phyloP scores from a whole-genome alignment of 2,329 filamentous ascomycete genomes.

The Fragosphaeria purpurea region DNA sequence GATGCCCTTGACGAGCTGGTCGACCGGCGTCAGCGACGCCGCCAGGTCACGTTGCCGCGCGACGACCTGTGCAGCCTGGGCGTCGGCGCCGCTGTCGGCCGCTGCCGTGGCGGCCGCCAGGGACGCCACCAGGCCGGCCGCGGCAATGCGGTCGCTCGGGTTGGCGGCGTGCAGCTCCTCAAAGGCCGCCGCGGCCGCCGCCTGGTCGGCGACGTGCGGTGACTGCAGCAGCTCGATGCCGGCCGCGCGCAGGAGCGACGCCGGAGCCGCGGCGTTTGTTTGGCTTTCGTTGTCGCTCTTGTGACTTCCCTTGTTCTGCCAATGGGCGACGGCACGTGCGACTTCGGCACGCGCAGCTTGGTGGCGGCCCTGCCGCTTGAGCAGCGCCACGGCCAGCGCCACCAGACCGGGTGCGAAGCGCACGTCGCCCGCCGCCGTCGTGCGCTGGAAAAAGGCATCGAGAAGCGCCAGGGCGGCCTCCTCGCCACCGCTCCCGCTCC shows the following conservation, averaged over 20 bases:
- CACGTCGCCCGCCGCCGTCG: slow-evolving; percentile 49
- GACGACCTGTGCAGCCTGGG: too few relatives aligned
- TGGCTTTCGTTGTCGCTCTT: slow-evolving; percentile 18
- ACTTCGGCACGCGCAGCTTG: slow-evolving; percentile 63
- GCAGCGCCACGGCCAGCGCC: slow-evolving; percentile 68
- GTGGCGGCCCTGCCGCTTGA: slow-evolving; percentile 65
- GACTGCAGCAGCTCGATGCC: slow-evolving; percentile 76
- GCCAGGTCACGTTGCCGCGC: slow-evolving; percentile 4
- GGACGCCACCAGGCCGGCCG: slow-evolving; percentile 79
- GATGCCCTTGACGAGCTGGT: slow-evolving; percentile 49
- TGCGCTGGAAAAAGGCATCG: slow-evolving; percentile 61
- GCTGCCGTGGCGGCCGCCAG: slow-evolving; percentile 53
- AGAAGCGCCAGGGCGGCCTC: slow-evolving; percentile 66
- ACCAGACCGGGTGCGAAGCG: slow-evolving; percentile 80
- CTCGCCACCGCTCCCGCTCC: too few relatives aligned
- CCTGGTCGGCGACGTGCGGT: slow-evolving; percentile 55
- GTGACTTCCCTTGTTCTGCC: slow-evolving; percentile 40
- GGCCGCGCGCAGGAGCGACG: slow-evolving; percentile 68
- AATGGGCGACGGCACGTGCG: slow-evolving; percentile 69
- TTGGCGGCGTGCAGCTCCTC: slow-evolving; percentile 56
- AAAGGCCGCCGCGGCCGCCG: slow-evolving; percentile 70
- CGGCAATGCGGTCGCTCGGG: slow-evolving; percentile 56
- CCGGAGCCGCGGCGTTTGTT: slow-evolving; percentile 20
- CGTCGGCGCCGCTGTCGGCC: not conserved
- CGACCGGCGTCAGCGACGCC: slow-evolving; percentile 26